Base-by-base conservation (phyloP, 257 asterid genomes). In the Primulina tabacum region DNA sequence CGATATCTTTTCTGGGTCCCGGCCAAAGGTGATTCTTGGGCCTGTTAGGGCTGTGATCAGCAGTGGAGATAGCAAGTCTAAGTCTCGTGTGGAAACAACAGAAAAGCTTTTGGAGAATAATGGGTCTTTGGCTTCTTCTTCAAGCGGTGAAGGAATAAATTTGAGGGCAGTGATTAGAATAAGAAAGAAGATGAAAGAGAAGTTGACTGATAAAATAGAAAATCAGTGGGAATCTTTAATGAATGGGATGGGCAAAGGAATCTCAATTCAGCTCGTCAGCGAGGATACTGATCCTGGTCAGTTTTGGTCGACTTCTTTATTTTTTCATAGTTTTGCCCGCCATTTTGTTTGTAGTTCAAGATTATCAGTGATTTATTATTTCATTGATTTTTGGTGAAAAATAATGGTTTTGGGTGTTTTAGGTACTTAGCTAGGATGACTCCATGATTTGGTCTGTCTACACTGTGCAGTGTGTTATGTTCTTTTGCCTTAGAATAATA, bases 191-290 rank as follows among this genome's bases (percentile, higher is more conserved):
- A 87, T 90, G 93, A 92, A 78, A 72, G 97, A 90, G 70, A 88
- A 65, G 63, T 62, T 92, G 59, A 65, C n/a, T 71, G 96, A 85
- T 5, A 92, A 82, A 80, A 67, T 92, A 67, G 97, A 88, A 59
- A 96, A 88, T 60, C 90, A 84, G 80, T 88, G 91, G 95, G 95
- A 83, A 21, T 80, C 85, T 16, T 63, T 92, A 14, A 62, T 92
- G 8, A 92, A 90, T 80, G 97, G 90, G 47, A 87, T 92, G 66
- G 98, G 98, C 10, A 81, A 79, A 80, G 98, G 98, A 71, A 90
- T 90, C 86, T 79, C 64, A 60, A 66, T 92, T 83, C 95, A 84
- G 78, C 90, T 92, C 68, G 72, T 90, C 70, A 92, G 97, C 76
- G 78, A 88, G 82, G 96, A 88, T 43, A 69, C 82, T 84, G 90